phyloP scores from a whole-genome alignment of 2,329 filamentous ascomycete species.

The Colletotrichum chrysophilum region DNA sequence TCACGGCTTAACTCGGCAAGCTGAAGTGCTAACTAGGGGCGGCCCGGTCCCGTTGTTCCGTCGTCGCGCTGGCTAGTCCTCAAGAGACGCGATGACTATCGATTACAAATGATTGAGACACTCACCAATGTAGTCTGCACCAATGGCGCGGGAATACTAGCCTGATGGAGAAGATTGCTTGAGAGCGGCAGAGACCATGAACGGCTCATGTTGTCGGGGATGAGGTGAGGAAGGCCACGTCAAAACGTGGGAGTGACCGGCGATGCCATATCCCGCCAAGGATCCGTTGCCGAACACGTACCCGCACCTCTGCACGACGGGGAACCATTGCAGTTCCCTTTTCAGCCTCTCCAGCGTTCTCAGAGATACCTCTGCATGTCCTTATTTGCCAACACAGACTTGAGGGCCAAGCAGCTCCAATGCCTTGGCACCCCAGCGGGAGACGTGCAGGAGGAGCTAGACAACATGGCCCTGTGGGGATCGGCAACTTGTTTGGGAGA shows the following conservation, averaged over 20 bases:
- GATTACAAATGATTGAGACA: background rate
- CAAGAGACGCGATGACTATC: background rate
- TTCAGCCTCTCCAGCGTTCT: background rate
- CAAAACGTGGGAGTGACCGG: background rate
- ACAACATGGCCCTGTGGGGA: background rate
- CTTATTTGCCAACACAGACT: background rate
- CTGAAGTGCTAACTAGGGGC: background rate
- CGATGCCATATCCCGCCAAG: background rate
- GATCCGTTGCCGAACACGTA: background rate
- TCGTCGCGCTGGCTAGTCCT: background rate
- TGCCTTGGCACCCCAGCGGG: background rate
- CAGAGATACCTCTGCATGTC: background rate
- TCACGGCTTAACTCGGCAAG: background rate
- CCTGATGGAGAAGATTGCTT: background rate
- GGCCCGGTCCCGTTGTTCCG: conserved; percentile 11
- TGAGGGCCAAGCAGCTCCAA: background rate
- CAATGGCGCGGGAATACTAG: background rate
- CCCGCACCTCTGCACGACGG: background rate
- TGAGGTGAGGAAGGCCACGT: background rate
- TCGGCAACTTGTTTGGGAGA: background rate
- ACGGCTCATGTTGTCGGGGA: background rate
- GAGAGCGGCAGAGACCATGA: background rate
- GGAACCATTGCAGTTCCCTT: background rate
- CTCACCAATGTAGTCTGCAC: background rate
- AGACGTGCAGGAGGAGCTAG: background rate